Evolutionary conservation across 805 yeast species (phyloP).

Genomic region (Kodamaea sagamina): DNA sequence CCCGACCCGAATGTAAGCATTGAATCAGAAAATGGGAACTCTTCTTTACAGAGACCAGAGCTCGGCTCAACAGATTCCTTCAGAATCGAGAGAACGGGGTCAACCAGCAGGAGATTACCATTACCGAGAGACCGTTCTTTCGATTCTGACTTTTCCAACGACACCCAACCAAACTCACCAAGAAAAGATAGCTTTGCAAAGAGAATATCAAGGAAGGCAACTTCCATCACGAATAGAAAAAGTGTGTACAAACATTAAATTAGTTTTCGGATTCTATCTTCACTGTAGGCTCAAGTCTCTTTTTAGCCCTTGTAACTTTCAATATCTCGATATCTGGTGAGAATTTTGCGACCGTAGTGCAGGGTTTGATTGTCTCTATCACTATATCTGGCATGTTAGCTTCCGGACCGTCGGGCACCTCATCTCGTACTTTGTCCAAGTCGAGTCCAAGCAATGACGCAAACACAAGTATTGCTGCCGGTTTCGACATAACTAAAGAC

Average conservation of each 20-base stretch:
- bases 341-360: slow-evolving; percentile 56
- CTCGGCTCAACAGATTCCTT: slow-evolving; percentile 7
- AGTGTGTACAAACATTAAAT: slow-evolving; percentile 15
- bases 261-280: background rate
- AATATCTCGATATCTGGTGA: slow-evolving; percentile 54
- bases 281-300: background rate
- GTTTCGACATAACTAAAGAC: slow-evolving; percentile 81
- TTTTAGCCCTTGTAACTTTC: background rate
- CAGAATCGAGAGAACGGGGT: slow-evolving; percentile 8
- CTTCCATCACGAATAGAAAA: slow-evolving; percentile 26
- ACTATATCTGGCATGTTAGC: slow-evolving; percentile 66
- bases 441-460: slow-evolving; percentile 59
- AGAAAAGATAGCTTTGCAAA: slow-evolving; percentile 32
- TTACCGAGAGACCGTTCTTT: slow-evolving; percentile 22
- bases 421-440: slow-evolving; percentile 42
- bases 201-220: slow-evolving; percentile 38
- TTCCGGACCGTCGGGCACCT: slow-evolving; percentile 71
- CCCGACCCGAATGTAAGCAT: background rate
- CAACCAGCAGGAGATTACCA: slow-evolving; percentile 13
- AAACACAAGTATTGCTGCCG: slow-evolving; percentile 74
- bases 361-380: slow-evolving; percentile 69
- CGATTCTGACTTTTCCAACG: slow-evolving; percentile 23
- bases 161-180: slow-evolving; percentile 12
- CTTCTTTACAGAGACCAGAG: slow-evolving; percentile 5
- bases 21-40: background rate